These are phyloP conservation scores for Hapsidospora chrysogenum DNA, from an alignment of 495 filamentous ascomycete genomes.

Conservation along the genomic window DNA sequence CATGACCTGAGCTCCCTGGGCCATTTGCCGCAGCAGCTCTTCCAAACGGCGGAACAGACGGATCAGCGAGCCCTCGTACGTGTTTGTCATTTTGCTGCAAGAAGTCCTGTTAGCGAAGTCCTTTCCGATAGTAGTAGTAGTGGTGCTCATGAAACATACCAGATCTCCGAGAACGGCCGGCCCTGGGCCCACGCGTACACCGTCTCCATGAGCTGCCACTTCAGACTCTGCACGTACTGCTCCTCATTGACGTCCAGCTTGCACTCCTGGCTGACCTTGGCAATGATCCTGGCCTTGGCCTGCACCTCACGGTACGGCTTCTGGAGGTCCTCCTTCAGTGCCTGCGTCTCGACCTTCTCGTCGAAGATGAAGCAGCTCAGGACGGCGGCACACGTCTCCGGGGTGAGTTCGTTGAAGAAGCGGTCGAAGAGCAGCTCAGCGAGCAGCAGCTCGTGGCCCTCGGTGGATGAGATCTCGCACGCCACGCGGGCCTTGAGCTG, in stretches of 20 bases:
- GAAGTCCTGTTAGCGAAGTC: constrained; percentile 9
- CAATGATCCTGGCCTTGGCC: constrained; percentile 65
- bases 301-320: constrained; percentile 79
- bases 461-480: constrained; percentile 85
- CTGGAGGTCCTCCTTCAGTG: constrained; percentile 62
- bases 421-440: constrained; percentile 89
- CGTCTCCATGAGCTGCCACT: constrained; percentile 90
- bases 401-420: constrained; percentile 89
- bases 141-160: constrained; percentile 39
- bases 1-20: constrained; percentile 94
- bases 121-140: not conserved
- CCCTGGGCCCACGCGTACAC: constrained; percentile 90
- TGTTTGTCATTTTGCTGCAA: constrained; percentile 87
- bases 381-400: constrained; percentile 69
- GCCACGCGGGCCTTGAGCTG: constrained; percentile 91
- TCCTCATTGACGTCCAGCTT: constrained; percentile 84
- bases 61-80: constrained; percentile 91
- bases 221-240: constrained; percentile 75
- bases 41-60: constrained; percentile 90
- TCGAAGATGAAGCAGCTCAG: constrained; percentile 94
- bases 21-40: constrained; percentile 92
- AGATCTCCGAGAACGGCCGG: constrained; percentile 83
- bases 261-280: constrained; percentile 84
- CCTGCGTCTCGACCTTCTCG: constrained; percentile 67
- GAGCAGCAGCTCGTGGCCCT: constrained; percentile 71